phyloP scores from a whole-genome alignment of 768 basidiomycete species.

The Grammothele lineata region DNA sequence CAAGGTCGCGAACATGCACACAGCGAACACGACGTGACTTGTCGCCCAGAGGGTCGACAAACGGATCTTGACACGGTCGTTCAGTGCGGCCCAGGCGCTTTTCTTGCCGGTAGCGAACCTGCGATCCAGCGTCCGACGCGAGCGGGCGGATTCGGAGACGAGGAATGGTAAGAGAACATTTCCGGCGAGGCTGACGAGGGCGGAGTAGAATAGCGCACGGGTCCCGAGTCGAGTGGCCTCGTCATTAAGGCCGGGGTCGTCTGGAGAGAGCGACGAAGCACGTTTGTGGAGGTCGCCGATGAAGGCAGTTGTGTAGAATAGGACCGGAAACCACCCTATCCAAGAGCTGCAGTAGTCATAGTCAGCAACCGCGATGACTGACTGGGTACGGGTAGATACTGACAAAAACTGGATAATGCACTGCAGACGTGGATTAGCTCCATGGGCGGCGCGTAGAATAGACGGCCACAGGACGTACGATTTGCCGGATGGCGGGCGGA shows the following conservation, averaged over 20 bases:
- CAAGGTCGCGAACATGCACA: conserved; percentile 81
- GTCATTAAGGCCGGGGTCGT: conserved; percentile 37
- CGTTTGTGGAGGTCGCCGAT: conserved; percentile 82
- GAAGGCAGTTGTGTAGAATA: conserved; percentile 87
- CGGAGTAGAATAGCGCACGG: conserved; percentile 75
- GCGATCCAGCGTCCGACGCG: conserved; percentile 14
- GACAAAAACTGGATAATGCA: conserved; percentile 81
- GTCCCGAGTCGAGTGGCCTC: conserved; percentile 83
- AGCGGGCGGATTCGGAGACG: conserved; percentile 28
- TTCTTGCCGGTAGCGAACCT: conserved; percentile 6
- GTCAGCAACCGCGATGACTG: not conserved
- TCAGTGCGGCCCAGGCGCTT: conserved; percentile 18
- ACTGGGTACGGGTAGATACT: conserved; percentile 21
- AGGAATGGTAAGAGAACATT: conserved; percentile 73
- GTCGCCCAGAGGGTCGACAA: conserved; percentile 74
- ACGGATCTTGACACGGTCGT: conserved; percentile 48
- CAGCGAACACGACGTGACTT: conserved; percentile 68
- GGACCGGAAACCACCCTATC: conserved; percentile 89
- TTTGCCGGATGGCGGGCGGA: conserved; percentile 71
- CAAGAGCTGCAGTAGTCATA: conserved; percentile 47
- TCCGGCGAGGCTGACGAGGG: conserved; percentile 60
- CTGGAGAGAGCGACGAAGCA: conserved; percentile 27
- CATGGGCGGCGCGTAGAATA: not conserved
- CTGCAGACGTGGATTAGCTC: conserved; percentile 31
- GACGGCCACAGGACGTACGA: conserved; percentile 48